Evolutionary conservation across 2,329 filamentous ascomycete genomes (phyloP).

Genomic region (Lasiodiplodia gonubiensis): DNA sequence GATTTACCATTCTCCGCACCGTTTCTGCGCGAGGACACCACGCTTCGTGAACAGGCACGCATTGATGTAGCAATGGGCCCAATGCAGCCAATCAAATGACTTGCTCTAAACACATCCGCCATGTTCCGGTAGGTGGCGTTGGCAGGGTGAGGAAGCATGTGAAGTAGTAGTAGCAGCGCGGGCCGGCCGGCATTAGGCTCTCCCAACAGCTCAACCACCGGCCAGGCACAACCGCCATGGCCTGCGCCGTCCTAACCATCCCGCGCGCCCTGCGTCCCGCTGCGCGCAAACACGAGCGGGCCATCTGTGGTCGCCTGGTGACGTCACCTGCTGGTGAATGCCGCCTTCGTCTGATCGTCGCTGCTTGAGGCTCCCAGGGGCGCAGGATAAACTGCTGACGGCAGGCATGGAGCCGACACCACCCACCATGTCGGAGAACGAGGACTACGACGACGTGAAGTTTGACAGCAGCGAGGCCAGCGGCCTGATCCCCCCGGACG

Average conservation of each 20-base stretch:
- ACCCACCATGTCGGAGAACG: slow-evolving; percentile 39
- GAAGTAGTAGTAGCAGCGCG: neutral
- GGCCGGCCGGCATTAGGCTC: slow-evolving; percentile 2
- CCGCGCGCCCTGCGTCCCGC: neutral
- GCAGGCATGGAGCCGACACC: neutral
- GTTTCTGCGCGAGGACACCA: no score
- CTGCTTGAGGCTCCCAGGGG: neutral
- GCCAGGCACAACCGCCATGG: neutral
- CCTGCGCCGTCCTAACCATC: neutral
- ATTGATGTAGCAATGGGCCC: no score
- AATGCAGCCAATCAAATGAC: no score
- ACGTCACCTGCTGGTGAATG: slow-evolving; percentile 11
- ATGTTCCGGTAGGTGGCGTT: no score
- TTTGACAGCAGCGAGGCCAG: slow-evolving; percentile 43
- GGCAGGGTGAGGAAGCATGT: neutral
- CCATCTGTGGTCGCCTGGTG: neutral
- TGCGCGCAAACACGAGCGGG: neutral
- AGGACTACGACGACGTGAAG: slow-evolving; percentile 49
- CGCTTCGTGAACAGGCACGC: no score
- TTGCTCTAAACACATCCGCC: no score
- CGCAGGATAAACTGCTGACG: neutral
- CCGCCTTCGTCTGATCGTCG: neutral
- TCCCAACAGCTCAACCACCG: slow-evolving; percentile 8
- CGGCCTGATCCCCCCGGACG: slow-evolving; percentile 31
- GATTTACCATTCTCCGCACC: no score